Conservation (phyloP, 164 flowering plant genomes). For the Tinospora cordifolia region DNA sequence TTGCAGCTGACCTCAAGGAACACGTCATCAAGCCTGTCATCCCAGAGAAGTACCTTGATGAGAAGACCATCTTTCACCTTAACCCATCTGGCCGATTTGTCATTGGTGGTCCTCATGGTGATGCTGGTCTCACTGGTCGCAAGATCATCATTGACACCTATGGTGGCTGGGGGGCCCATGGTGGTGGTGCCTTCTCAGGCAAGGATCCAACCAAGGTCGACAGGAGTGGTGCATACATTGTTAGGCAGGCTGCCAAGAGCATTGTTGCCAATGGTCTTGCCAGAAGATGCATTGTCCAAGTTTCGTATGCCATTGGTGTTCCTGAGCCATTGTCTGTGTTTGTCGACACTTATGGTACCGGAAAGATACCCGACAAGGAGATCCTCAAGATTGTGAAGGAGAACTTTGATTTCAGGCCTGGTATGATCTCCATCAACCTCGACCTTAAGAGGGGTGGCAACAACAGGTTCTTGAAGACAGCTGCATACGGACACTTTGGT, state of each 20-base stretch:
- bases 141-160: conserved; percentile 76
- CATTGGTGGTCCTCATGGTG: conserved; percentile 80
- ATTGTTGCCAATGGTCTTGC: conserved; percentile 72
- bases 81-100: conserved; percentile 80
- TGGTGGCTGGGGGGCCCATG: conserved; percentile 85
- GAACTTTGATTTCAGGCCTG: conserved; percentile 72
- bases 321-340: conserved; percentile 75
- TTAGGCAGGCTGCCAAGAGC: conserved; percentile 77
- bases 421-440: conserved; percentile 68
- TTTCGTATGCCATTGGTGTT: conserved; percentile 73
- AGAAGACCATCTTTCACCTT: conserved; percentile 77
- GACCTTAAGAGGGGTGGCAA: conserved; percentile 83
- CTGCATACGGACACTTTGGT: conserved; percentile 83
- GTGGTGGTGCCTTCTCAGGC: conserved; percentile 80
- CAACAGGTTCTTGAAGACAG: conserved; percentile 68
- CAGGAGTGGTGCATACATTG: conserved; percentile 74
- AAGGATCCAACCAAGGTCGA: conserved; percentile 81
- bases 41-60: conserved; percentile 68
- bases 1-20: conserved; percentile 75
- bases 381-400: conserved; percentile 69
- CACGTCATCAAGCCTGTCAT: conserved; percentile 68
- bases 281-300: conserved; percentile 65
- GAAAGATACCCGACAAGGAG: conserved; percentile 67
- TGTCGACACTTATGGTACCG: conserved; percentile 59
- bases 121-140: conserved; percentile 75